Base-by-base conservation (phyloP, 352 stramenopile species). In the Pythium oligandrum region DNA sequence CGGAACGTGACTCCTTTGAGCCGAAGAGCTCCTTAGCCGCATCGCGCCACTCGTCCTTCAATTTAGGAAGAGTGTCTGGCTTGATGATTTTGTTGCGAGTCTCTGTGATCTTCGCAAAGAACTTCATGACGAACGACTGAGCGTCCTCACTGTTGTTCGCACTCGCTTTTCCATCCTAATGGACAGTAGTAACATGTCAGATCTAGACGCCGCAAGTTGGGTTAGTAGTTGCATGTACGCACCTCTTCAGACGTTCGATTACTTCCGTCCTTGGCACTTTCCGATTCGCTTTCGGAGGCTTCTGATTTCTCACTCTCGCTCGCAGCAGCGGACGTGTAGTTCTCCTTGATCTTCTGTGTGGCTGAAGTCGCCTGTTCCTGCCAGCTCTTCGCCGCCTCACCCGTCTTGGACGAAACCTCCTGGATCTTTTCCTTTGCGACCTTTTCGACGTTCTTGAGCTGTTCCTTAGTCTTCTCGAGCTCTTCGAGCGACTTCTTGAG, bases 1-100 rank as follows among this genome's bases (percentile, higher is more conserved):
- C 71, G 1, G 78, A 82, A 39, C 70, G 66, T 55, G 83, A 85
- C 65, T 89, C 80, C 44, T 73, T 78, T 31, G 71, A 73, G 10
- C 83, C 83, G 58, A 93, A 91, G 12, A 93, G 72, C 57, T 92
- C 79, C n/a, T 83, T 75, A 0, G 79, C 77, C 1, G 83, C 76
- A 35, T 84, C 70, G 33, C 75, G 83, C 73, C 80, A 90, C 53
- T 88, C 78, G 1, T 88, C 76, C 17, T 75, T 77, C 66, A 74
- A 67, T 44, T 81, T 70, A 8, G 63, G 57, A 31, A 75, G 53
- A 31, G 62, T 68, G 44, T 64, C 74, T 9, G 69, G 64, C 54
- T 80, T 69, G 31, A 86, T 76, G 33, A 93, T 66, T 56, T 77
- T 93, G 62, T 73, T 75, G 50, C 71, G 78, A 54, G 83, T 68